A percentile compares a stretch with the other conserved stretches of the same genome.
Conservation (phyloP, 371 early-diverging fungal genomes). For the Paramicrosporidium saccamoebae region DNA sequence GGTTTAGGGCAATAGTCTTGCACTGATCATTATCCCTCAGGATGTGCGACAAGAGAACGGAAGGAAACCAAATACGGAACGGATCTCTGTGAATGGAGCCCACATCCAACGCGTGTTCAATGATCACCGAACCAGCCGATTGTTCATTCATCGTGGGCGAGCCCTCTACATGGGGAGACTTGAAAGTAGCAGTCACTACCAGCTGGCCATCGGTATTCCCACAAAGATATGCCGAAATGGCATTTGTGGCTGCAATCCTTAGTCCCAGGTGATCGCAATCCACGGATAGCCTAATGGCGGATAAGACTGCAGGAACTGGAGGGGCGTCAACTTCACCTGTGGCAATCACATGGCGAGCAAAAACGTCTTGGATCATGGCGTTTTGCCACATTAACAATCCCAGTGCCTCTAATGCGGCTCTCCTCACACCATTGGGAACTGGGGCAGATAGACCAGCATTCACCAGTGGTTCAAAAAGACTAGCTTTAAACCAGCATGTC, state of each 20-base stretch:
- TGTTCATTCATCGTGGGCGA: conserved; percentile 18
- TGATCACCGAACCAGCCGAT: conserved; percentile 45
- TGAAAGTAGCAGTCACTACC: conserved; percentile 44
- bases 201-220: conserved; percentile 52
- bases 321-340: conserved; percentile 2
- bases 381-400: conserved; percentile 6
- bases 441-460: no score
- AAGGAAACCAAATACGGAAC: conserved; percentile 58
- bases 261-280: no score
- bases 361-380: neutral
- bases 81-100: conserved; percentile 26
- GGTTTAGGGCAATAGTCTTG: conserved; percentile 31
- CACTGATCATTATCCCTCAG: conserved; percentile 26
- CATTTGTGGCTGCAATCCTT: conserved; percentile 7
- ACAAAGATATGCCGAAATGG: conserved; percentile 18
- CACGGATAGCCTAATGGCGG: no score
- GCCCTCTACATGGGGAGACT: conserved; percentile 33
- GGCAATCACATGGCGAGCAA: neutral
- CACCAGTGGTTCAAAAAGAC: no score
- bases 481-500: no score
- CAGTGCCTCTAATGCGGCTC: no score
- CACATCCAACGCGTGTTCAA: conserved; percentile 39
- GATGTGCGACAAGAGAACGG: conserved; percentile 34
- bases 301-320: no score
- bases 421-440: no score